phyloP scores from a whole-genome alignment of 2,329 filamentous ascomycete species.

The Sclerotinia sclerotiorum region DNA sequence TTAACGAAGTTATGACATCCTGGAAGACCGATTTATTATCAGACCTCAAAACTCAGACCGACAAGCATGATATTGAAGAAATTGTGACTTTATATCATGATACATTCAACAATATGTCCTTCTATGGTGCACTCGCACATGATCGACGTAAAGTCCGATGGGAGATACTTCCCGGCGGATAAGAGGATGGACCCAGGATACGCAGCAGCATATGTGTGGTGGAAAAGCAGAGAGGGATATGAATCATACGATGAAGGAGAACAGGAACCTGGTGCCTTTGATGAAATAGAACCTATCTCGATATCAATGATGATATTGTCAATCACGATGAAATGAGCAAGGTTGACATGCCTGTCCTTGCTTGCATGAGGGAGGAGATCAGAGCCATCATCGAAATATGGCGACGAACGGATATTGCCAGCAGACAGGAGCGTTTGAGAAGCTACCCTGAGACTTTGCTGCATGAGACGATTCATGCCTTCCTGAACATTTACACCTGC shows the following conservation, averaged over 20 bases:
- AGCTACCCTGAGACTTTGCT: neutral
- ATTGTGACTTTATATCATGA: neutral
- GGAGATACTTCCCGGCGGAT: neutral
- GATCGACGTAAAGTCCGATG: neutral
- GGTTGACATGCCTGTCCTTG: too few species aligned
- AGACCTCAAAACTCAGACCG: neutral
- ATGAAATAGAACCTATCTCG: too few species aligned
- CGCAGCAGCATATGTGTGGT: too few species aligned
- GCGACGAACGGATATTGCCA: neutral
- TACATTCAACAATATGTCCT: neutral
- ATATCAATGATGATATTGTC: too few species aligned
- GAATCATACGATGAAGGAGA: too few species aligned
- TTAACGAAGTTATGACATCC: neutral
- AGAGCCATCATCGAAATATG: neutral
- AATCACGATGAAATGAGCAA: too few species aligned
- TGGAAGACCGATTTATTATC: neutral
- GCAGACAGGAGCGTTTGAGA: neutral
- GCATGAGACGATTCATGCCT: conserved; percentile 10
- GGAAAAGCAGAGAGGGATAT: too few species aligned
- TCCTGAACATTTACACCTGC: neutral
- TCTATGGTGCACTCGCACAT: neutral
- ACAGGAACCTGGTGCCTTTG: too few species aligned
- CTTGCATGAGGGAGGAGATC: neutral
- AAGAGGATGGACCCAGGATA: too few species aligned
- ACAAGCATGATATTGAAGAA: neutral